A percentile compares a stretch with the other conserved stretches of the same genome.
phyloP scores from a whole-genome alignment of 225 moss, liverwort and hornwort species.

The Polytrichum commune region DNA sequence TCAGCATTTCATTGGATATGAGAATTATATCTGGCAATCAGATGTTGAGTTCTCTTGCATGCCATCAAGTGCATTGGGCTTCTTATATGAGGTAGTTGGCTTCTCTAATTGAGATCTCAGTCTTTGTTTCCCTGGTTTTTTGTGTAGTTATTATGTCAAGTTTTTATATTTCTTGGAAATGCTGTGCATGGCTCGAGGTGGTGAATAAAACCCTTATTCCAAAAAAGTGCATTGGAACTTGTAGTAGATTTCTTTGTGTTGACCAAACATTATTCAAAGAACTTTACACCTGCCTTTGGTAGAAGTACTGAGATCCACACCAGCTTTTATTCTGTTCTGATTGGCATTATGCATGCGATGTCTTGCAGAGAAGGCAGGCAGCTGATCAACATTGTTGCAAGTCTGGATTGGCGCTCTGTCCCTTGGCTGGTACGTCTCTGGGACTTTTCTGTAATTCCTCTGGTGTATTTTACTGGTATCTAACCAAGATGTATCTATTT shows the following conservation, averaged over 20 bases:
- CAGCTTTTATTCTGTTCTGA: not conserved
- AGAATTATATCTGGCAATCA: conserved; percentile 17
- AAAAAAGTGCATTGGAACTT: not conserved
- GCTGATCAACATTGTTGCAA: not conserved
- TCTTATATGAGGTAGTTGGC: conserved; percentile 34
- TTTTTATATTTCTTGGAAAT: not conserved
- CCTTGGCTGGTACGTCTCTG: not conserved
- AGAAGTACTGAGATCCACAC: too few species aligned
- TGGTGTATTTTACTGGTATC: not conserved
- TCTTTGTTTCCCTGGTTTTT: not conserved
- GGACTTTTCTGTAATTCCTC: not conserved
- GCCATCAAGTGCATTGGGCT: conserved; percentile 19
- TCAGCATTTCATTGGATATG: conserved; percentile 21
- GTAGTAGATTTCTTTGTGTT: not conserved
- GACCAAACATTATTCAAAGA: not conserved
- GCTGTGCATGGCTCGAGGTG: not conserved
- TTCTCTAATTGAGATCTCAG: not conserved
- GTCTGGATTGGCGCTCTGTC: not conserved
- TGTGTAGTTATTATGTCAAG: not conserved
- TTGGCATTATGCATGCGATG: not conserved
- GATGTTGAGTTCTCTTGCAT: conserved; percentile 18
- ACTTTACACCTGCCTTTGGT: too few species aligned
- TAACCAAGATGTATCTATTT: too few species aligned
- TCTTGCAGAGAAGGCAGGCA: not conserved
- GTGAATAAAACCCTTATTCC: not conserved